Conservation (phyloP, 352 stramenopile species). For the Peronospora belbahrii region DNA sequence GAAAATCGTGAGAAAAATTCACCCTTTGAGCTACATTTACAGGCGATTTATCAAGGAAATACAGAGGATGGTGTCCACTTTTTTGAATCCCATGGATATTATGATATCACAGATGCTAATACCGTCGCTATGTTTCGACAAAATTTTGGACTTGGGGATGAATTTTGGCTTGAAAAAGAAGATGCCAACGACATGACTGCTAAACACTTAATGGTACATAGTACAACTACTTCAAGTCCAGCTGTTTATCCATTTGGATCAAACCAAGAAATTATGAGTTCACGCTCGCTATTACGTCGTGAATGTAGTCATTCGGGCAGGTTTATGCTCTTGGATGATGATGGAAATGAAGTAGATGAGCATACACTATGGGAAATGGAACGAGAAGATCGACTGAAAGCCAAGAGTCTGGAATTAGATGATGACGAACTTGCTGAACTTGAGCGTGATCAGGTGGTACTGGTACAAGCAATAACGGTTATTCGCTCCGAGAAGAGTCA, state of each 20-base stretch:
- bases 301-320: constrained; percentile 29
- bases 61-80: constrained; percentile 60
- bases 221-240: constrained; percentile 15
- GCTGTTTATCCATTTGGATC: constrained; percentile 37
- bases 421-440: constrained; percentile 61
- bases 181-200: constrained; percentile 5
- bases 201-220: too few species aligned
- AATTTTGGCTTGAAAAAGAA: constrained; percentile 44
- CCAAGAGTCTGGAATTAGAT: constrained; percentile 49
- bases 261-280: constrained; percentile 24
- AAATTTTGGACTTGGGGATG: constrained; percentile 57
- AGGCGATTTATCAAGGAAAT: constrained; percentile 50
- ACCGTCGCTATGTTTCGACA: constrained; percentile 73
- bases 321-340: constrained; percentile 55
- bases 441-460: constrained; percentile 37
- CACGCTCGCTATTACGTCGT: constrained; percentile 23
- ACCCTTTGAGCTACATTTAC: constrained; percentile 58
- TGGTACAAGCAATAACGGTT: constrained; percentile 46
- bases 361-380: constrained; percentile 41
- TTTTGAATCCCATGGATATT: constrained; percentile 79
- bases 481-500: constrained; percentile 59
- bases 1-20: constrained; percentile 16
- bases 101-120: constrained; percentile 74
- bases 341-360: constrained; percentile 60
- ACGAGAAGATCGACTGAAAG: constrained; percentile 42